Conservation (phyloP, 352 stramenopile species). For the Globisporangium middletonii region DNA sequence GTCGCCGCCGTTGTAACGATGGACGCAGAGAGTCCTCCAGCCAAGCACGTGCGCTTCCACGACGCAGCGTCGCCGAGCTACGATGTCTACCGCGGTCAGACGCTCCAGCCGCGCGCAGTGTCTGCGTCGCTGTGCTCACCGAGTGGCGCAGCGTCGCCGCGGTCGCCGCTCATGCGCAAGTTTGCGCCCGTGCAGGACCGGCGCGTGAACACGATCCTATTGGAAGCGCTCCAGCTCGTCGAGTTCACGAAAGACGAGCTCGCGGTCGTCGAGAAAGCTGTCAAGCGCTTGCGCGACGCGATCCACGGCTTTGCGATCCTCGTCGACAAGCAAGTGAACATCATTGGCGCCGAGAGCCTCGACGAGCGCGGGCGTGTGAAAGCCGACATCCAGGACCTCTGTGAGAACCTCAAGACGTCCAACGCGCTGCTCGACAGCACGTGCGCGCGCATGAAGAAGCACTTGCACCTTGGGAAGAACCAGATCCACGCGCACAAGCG, state of each 20-base stretch:
- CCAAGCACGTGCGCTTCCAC: constrained; percentile 7
- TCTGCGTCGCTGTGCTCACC: neutral
- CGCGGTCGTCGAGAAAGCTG: constrained; percentile 39
- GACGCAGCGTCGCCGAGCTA: neutral
- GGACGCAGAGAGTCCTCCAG: neutral
- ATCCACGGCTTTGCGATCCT: constrained; percentile 63
- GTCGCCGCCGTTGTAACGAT: too few species aligned
- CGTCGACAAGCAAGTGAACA: constrained; percentile 73
- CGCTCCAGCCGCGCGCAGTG: constrained; percentile 2
- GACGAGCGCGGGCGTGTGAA: constrained; percentile 43
- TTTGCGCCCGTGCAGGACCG: constrained; percentile 51
- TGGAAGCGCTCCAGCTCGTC: constrained; percentile 59
- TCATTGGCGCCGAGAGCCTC: constrained; percentile 36
- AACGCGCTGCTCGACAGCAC: constrained; percentile 49
- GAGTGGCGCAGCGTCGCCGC: constrained; percentile 7
- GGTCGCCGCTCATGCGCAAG: constrained; percentile 51
- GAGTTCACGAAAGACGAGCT: constrained; percentile 62
- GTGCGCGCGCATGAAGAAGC: constrained; percentile 56
- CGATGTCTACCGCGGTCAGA: constrained; percentile 1
- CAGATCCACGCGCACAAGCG: constrained; percentile 53
- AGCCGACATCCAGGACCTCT: constrained; percentile 57
- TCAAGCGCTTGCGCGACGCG: constrained; percentile 50
- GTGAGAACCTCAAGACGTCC: constrained; percentile 45
- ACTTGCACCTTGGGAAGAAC: constrained; percentile 33
- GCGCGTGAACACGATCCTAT: constrained; percentile 44